These are phyloP conservation scores for Fragilaria crotonensis DNA, from an alignment of 108 stramenopile species.

Conservation along the genomic window DNA sequence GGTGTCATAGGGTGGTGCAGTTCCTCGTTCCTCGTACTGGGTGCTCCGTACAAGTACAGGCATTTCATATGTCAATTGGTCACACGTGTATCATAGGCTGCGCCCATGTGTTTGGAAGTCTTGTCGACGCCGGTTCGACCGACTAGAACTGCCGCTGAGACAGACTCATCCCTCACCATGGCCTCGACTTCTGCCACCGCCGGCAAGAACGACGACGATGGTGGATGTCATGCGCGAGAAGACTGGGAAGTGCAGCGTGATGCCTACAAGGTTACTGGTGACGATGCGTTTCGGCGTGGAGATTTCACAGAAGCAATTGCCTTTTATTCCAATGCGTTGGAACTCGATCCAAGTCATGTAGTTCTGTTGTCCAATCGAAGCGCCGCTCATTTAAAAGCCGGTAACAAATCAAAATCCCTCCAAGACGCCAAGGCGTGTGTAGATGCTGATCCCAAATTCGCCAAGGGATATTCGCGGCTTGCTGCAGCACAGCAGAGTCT, in stretches of 20 bases:
- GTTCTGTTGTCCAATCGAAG: slow-evolving; percentile 67
- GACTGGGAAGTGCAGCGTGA: slow-evolving; percentile 83
- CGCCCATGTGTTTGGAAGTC: too few relatives aligned
- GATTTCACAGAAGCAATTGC: slow-evolving; percentile 52
- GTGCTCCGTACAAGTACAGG: too few relatives aligned
- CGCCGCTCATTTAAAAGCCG: slow-evolving; percentile 71
- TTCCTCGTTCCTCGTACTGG: too few relatives aligned
- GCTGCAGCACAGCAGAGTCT: slow-evolving; percentile 70
- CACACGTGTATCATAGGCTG: too few relatives aligned
- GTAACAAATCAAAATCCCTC: slow-evolving; percentile 67
- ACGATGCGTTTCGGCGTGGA: slow-evolving; percentile 57
- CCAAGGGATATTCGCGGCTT: slow-evolving; percentile 67
- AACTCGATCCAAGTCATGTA: slow-evolving; percentile 56
- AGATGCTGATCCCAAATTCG: slow-evolving; percentile 23
- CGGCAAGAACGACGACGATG: not conserved
- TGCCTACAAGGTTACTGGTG: slow-evolving; percentile 46
- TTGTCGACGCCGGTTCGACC: too few relatives aligned
- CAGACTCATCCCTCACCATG: too few relatives aligned
- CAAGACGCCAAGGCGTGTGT: slow-evolving; percentile 63
- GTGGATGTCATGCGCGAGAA: slow-evolving; percentile 15
- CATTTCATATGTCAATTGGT: too few relatives aligned
- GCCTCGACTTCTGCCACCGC: not conserved
- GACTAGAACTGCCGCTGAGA: too few relatives aligned
- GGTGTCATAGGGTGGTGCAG: too few relatives aligned
- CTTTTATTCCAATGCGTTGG: slow-evolving; percentile 55